phyloP scores from a whole-genome alignment of 1,139 yeast species.

The Debaryomycetaceae sp. region DNA sequence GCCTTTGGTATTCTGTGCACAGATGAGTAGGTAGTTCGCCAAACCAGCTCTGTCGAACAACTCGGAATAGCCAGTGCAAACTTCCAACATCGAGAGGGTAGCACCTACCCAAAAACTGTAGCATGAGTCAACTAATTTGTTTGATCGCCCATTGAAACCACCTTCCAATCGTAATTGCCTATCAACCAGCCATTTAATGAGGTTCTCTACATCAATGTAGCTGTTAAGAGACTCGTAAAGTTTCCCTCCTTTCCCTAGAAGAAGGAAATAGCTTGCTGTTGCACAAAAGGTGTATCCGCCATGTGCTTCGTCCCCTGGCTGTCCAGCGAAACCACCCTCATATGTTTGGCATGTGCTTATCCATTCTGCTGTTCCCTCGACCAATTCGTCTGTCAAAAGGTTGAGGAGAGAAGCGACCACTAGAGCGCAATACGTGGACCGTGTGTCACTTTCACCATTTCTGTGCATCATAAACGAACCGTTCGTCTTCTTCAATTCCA shows the following conservation, averaged over 20 bases:
- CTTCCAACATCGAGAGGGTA: constrained; percentile 59
- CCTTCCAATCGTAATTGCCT: constrained; percentile 76
- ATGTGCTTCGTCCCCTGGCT: constrained; percentile 85
- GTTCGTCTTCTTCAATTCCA: constrained; percentile 57
- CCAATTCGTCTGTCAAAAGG: constrained; percentile 61
- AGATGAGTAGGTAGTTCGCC: constrained; percentile 62
- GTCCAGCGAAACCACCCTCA: constrained; percentile 94
- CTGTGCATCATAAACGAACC: constrained; percentile 75
- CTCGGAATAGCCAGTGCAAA: constrained; percentile 22
- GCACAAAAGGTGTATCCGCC: constrained; percentile 97
- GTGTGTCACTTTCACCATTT: constrained; percentile 82
- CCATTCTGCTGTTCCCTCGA: constrained; percentile 55
- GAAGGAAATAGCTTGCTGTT: constrained; percentile 61
- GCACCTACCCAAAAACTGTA: constrained; percentile 97
- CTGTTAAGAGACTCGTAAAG: constrained; percentile 10
- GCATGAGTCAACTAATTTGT: constrained; percentile 94
- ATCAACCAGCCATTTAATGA: constrained; percentile 62
- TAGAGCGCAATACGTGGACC: constrained; percentile 86
- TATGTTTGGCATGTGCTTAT: constrained; percentile 75
- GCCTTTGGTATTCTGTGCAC: constrained; percentile 67
- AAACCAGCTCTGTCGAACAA: constrained; percentile 55
- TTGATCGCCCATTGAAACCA: constrained; percentile 85
- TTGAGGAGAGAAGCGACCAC: constrained; percentile 68
- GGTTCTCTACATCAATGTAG: constrained; percentile 34
- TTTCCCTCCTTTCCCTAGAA: constrained; percentile 27